Base-by-base conservation (phyloP, 1,284 basidiomycete species). In the Fomitopsis schrenkii region DNA sequence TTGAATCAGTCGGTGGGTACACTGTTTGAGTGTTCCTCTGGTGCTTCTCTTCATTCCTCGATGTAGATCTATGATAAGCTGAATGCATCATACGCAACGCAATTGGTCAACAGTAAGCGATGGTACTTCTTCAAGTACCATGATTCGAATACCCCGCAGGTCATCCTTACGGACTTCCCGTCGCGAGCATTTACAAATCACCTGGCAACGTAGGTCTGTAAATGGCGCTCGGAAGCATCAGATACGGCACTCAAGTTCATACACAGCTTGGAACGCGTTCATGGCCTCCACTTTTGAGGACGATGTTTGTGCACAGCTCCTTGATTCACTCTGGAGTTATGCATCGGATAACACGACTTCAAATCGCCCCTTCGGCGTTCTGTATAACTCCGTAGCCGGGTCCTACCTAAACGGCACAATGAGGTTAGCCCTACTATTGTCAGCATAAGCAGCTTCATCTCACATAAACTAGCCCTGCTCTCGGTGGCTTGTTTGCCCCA, bases 181-280 rank as follows among this genome's bases (percentile, higher is more conserved):
- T 68, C 30, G 58, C 63, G 33, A 70, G 60, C 55, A 28, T n/a
- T 14, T 60, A 62, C 62, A 52, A 4, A 53, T 59, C 40, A 2
- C 28, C 15, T 2, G 52, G 44, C n/a, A 35, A 57, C 36, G 33
- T 41, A 2, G 30, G 48, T 62, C 12, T 12, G 41, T 28, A 2
- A 19, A 48, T 2, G 30, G n/a, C n/a, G 17, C 17, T 36, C 35
- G 10, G 35, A 36, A 10, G 35, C 5, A 36, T 10, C 35, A 36
- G 35, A 36, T 10, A 36, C 5, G 35, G n/a, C n/a, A n/a, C 35
- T 36, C 5, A 36, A 5, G 5, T 36, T 5, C n/a, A 30, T 44
- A 12, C 15, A 28, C 33, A 71, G 72, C 67, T 2, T 72, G 72
- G 72, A 62, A 53, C 1, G 14, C 69, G 42, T 68, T 71, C 58